phyloP scores from a whole-genome alignment of 1,284 basidiomycete species.

The Ceratobasidium sp. region DNA sequence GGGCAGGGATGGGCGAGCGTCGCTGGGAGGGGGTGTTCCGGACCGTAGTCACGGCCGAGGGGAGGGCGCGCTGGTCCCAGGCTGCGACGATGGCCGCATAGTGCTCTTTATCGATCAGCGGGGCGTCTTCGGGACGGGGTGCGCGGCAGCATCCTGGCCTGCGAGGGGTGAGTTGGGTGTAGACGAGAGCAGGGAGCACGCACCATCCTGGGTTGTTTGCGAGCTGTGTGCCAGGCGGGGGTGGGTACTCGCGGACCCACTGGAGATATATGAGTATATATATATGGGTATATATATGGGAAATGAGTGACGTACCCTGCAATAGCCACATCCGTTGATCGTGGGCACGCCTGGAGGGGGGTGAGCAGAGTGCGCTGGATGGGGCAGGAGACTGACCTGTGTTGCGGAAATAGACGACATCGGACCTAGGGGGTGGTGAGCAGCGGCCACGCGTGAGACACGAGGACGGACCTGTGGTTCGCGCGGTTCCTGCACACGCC shows the following conservation, averaged over 20 bases:
- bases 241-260: conserved; percentile 40
- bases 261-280: not conserved
- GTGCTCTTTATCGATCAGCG: conserved; percentile 32
- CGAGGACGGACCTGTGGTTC: conserved; percentile 32
- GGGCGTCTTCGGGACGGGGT: conserved; percentile 36
- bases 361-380: not conserved
- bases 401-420: conserved; percentile 40
- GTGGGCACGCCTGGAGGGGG: conserved; percentile 12
- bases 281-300: not conserved
- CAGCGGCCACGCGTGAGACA: conserved; percentile 15
- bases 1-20: conserved; percentile 26
- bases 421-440: conserved; percentile 30
- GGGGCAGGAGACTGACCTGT: conserved; percentile 32
- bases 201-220: conserved; percentile 40
- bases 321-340: conserved; percentile 41
- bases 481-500: conserved; percentile 34
- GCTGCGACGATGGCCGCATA: conserved; percentile 22
- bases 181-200: not conserved
- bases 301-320: conserved; percentile 31
- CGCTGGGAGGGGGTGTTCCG: conserved; percentile 2
- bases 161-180: not conserved
- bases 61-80: conserved; percentile 34
- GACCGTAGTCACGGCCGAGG: conserved; percentile 8
- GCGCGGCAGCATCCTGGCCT: conserved; percentile 43
- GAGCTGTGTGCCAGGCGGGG: conserved; percentile 28